Evolutionary conservation across 257 asterid genomes (phyloP), one percentile per base, ranked within the genome.

Genomic region (Coffea eugenioides): DNA sequence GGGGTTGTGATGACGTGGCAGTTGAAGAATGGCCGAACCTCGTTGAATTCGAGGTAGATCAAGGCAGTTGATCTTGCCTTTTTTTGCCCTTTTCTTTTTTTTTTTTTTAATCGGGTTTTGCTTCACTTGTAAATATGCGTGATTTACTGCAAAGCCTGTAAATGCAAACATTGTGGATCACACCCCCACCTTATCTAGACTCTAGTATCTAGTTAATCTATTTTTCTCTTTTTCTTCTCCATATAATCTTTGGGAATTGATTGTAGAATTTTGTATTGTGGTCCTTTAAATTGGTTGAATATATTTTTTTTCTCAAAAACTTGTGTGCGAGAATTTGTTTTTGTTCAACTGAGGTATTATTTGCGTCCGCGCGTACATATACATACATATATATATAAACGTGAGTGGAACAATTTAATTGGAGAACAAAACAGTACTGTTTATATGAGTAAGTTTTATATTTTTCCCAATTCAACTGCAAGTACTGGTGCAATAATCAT

Each of bases 61-160:
- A 65, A n/a, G 52, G 71, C 77, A 18, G 18, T 76, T 73, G 5
- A 2, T 52, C 2, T 54, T 39, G 27, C 10, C 7, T 39, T 39
- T 1, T 12, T 72, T 56, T 10, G 6, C 20, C 3, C 51, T 41
- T 36, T 69, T 5, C 11, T 10, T 11, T n/a, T 8, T 46, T 13
- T 15, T 64, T 34, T 23, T 25, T 16, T 39, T 1, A 31, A 31
- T 31, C 25, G 27, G 13, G 59, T 48, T n/a, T 25, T 10, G 12
- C 13, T 65, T n/a, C 69, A 64, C 6, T 64, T n/a, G 86, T 83
- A 79, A 79, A 82, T 77, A 79, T n/a, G 34, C 36, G 73, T 79
- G 82, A 64, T 71, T 79, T 72, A 71, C 56, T 70, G 14, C 70
- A 70, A 54, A 2, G 43, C 1, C 6, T 36, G 76, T 52, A 78